Evolutionary conservation across 1,284 basidiomycete species (phyloP).

Genomic region (Lignosus rhinocerotis): DNA sequence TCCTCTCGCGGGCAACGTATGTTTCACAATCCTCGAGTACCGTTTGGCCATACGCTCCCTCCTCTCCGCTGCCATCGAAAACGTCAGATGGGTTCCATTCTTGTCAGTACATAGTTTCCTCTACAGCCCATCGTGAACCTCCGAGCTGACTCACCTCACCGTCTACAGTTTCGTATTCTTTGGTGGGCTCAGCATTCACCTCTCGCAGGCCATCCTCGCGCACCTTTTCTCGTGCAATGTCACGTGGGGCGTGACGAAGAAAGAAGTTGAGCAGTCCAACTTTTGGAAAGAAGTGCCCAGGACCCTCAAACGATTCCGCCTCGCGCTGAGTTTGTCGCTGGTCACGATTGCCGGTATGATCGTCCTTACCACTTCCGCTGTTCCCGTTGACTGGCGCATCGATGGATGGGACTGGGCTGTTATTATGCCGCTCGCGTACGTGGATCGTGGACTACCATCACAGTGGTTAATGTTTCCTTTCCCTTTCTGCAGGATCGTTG

Average conservation of each 20-base stretch:
- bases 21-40: slow-evolving; percentile 73
- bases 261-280: slow-evolving; percentile 81
- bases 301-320: slow-evolving; percentile 75
- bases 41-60: slow-evolving; percentile 67
- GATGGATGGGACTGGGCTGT: slow-evolving; percentile 64
- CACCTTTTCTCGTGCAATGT: slow-evolving; percentile 86
- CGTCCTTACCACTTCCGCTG: slow-evolving; percentile 49
- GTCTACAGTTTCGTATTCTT: slow-evolving; percentile 75
- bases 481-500: slow-evolving; percentile 45
- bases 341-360: slow-evolving; percentile 51
- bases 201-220: slow-evolving; percentile 73
- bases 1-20: slow-evolving; percentile 70
- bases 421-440: slow-evolving; percentile 66
- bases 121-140: background rate
- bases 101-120: slow-evolving; percentile 52
- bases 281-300: slow-evolving; percentile 87
- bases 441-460: slow-evolving; percentile 11
- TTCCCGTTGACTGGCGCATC: slow-evolving; percentile 67
- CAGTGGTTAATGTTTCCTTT: background rate
- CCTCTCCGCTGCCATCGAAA: slow-evolving; percentile 57
- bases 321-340: slow-evolving; percentile 58
- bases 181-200: slow-evolving; percentile 73
- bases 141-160: background rate
- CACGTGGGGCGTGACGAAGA: slow-evolving; percentile 77
- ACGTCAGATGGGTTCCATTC: slow-evolving; percentile 77